Evolutionary conservation across 495 filamentous ascomycete species (phyloP), one percentile per base, ranked within the genome.

Genomic region (Penicillium coprophilum): DNA sequence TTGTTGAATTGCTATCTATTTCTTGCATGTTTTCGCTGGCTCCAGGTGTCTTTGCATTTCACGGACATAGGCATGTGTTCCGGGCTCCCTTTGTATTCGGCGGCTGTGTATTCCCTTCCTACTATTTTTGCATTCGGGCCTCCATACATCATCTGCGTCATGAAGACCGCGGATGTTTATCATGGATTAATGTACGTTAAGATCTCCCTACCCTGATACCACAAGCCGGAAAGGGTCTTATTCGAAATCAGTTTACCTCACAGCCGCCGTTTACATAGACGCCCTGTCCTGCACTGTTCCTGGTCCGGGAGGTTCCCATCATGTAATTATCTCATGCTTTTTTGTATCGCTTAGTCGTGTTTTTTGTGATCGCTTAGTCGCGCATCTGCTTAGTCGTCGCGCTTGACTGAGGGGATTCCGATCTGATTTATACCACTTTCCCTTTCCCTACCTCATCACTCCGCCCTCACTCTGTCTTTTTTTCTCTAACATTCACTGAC

Each of bases 161-260:
- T 73, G 67, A 70, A 80, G 81, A 84, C 83, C 59, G 50, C 61
- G 56, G 80, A 84, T 83, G 82, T 83, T 82, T 82, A 85, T 79
- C 80, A 73, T 77, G 81, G 77, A 78, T 76, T 82, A 78, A 86
- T 92, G 88, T 92, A 92, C 85, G 87, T 90, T 91, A 90, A 69
- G 63, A 77, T 71, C 73, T 80, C 76, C 78, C 77, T 80, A 71
- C 69, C 77, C 78, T 78, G 72, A 72, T 73, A 76, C 70, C 64
- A 66, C 67, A 66, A 68, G 66, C 55, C 64, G 64, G 68, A 77
- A 74, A 73, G 76, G 76, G 70, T 66, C 66, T 70, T 78, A 80
- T 73, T 66, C 73, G 76, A 80, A 78, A 77, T 60, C 68, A 78
- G 75, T 71, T 75, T 62, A n/a, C 80, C 79, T 81, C 73, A 82